These are phyloP conservation scores for Fusarium continuum DNA, from an alignment of 2,329 filamentous ascomycete species.

Conservation along the genomic window DNA sequence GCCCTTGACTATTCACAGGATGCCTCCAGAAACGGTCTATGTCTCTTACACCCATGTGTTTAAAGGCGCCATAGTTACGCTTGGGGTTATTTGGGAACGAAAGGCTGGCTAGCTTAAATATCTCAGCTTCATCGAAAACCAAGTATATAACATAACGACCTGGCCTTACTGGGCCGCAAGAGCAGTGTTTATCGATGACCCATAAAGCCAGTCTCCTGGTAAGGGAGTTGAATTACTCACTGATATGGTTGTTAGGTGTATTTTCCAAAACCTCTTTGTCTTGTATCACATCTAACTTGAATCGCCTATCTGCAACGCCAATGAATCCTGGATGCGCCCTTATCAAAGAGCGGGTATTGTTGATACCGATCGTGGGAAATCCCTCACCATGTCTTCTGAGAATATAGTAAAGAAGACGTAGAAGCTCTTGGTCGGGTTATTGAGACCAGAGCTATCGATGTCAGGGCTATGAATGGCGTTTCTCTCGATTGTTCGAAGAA, in stretches of 20 bases:
- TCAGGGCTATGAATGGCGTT: neutral
- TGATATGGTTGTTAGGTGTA: neutral
- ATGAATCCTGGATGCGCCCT: neutral
- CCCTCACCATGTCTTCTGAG: neutral
- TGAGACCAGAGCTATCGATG: neutral
- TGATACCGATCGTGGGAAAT: neutral
- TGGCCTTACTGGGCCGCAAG: neutral
- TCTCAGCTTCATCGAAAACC: neutral
- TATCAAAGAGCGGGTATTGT: too few species aligned
- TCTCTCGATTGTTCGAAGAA: too few species aligned
- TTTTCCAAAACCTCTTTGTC: neutral
- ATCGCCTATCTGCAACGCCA: neutral
- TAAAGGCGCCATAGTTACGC: neutral
- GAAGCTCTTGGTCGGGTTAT: neutral
- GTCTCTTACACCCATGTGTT: neutral
- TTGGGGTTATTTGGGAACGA: neutral
- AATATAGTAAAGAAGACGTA: neutral
- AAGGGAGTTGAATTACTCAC: neutral
- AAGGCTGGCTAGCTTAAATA: neutral
- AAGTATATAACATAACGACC: neutral
- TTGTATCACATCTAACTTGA: neutral
- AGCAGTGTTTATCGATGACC: neutral
- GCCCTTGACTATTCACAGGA: neutral
- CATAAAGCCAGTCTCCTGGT: neutral
- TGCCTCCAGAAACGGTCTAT: neutral